phyloP scores from a whole-genome alignment of 257 asterid genomes.

The Catharanthus roseus region DNA sequence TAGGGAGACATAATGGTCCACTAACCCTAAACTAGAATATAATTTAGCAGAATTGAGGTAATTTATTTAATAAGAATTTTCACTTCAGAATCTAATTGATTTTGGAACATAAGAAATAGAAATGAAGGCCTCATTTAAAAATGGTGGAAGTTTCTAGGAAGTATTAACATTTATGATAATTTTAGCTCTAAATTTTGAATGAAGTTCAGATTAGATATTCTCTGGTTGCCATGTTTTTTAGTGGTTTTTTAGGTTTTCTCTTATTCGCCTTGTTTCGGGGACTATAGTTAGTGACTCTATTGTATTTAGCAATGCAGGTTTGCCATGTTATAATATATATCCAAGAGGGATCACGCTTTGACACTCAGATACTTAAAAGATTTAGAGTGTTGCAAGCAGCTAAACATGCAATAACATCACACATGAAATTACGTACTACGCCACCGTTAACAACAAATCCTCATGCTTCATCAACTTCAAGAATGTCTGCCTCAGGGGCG shows the following conservation, averaged over 20 bases:
- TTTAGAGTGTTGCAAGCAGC: slow-evolving; percentile 85
- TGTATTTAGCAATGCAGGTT: slow-evolving; percentile 80
- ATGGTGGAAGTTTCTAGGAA: background rate
- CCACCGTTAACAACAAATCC: slow-evolving; percentile 39
- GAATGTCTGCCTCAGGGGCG: slow-evolving; percentile 35
- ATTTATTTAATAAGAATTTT: background rate
- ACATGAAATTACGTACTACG: slow-evolving; percentile 46
- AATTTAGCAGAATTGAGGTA: background rate
- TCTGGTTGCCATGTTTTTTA: background rate
- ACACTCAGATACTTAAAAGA: slow-evolving; percentile 59
- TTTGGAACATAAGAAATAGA: background rate
- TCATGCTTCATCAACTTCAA: slow-evolving; percentile 48
- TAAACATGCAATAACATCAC: slow-evolving; percentile 60
- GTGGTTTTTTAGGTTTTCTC: background rate
- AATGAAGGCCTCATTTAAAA: background rate
- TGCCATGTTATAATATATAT: slow-evolving; percentile 72
- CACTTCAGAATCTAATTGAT: background rate
- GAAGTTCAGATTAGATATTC: background rate
- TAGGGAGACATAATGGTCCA: background rate
- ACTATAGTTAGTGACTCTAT: slow-evolving; percentile 31
- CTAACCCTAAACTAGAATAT: background rate
- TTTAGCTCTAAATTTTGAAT: background rate
- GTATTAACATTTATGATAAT: background rate
- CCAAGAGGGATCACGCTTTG: slow-evolving; percentile 89
- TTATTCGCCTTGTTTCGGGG: background rate